Base-by-base conservation (phyloP, 2,329 filamentous ascomycete genomes). In the Pestalotiopsis fici region DNA sequence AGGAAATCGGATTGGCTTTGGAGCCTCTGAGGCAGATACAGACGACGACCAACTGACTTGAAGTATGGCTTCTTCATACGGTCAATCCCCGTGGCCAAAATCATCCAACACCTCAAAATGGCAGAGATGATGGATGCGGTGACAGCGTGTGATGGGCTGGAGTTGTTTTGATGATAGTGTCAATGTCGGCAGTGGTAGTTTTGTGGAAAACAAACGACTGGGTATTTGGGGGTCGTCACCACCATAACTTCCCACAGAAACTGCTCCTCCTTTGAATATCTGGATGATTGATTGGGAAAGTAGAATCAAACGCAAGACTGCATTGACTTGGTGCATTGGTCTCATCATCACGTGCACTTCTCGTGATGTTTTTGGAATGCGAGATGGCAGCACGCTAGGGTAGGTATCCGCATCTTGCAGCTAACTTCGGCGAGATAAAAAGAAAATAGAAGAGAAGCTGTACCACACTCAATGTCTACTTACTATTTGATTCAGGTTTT, bases 401-500 rank as follows among this genome's bases (percentile, higher is more conserved):
- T 11, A 35, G n/a, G 43, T 2, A 50, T 50, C n/a, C 43, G n/a
- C 43, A 23, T 50, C 43, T 50, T 50, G 43, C 21, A 21, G 43
- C 7, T n/a, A 6, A n/a, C 18, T 18, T 35, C 31, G 47, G 12
- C 21, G 18, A 25, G 56, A n/a, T 28, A 37, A n/a, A 3, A 61
- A 37, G n/a, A 21, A 23, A 12, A n/a, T 13, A 35, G 55, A n/a
- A 37, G 15, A 35, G 1, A 60, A 1, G 23, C 28, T 15, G 11
- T 11, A 60, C 37, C n/a, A 9, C 27, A 35, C 6, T 27, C 15
- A 23, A 23, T 31, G 0, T 27, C 27, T 47, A 83, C 95, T 87
- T 87, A 98, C 95, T 80, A 98, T 98, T 74, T 97, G 94, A 75
- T 98, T 98, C 1, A 98, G 81, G 76, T 98, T 97, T 75, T 97